Base-by-base conservation (phyloP, 495 filamentous ascomycete species). In the Penicillium paxilli region DNA sequence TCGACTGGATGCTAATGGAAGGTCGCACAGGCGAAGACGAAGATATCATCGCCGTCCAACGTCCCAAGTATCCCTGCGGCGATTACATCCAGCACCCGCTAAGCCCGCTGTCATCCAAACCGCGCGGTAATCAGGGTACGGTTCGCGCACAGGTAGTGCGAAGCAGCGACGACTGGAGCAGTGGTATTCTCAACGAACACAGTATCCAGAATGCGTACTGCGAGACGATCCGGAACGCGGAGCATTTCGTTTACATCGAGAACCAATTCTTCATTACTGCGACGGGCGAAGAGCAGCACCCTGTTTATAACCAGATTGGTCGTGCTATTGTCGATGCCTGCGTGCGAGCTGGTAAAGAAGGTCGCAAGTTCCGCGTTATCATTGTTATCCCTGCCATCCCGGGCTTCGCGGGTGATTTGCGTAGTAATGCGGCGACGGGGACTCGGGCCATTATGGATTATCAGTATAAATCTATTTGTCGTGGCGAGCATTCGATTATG, bases 191-290 rank as follows among this genome's bases (percentile, higher is more conserved):
- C 10, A 84, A 81, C 2, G 94, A 98, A 51, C 89, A 92, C 56
- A 92, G 87, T 58, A 96, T 98, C 41, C 91, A 95, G 54, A 96
- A 90, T 61, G 93, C 94, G 8, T 97, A 97, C 66, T 84, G 77
- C 51, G 89, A 96, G 48, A 71, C 91, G 21, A 98, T 97, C 57
- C 73, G 84, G 22, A 88, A 87, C 47, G 93, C 93, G 0, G 70
- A 93, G 70, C 90, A 97, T 65, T 96, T 86, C 64, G 87, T 98
- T 42, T 98, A 98, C 71, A 96, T 97, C 55, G 92, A 97, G 69
- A 98, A 98, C 60, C 93, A 98, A 58, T 96, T 97, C 77, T 97
- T 98, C 80, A 94, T 96, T 63, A 96, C 92, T 10, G 91, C 93
- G 8, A 98, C 93, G 1, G 91, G 93, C 11, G 88, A 93, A 22